Evolutionary conservation across 805 yeast genomes (phyloP).

Genomic region (Myxozyma vanderwaltii): DNA sequence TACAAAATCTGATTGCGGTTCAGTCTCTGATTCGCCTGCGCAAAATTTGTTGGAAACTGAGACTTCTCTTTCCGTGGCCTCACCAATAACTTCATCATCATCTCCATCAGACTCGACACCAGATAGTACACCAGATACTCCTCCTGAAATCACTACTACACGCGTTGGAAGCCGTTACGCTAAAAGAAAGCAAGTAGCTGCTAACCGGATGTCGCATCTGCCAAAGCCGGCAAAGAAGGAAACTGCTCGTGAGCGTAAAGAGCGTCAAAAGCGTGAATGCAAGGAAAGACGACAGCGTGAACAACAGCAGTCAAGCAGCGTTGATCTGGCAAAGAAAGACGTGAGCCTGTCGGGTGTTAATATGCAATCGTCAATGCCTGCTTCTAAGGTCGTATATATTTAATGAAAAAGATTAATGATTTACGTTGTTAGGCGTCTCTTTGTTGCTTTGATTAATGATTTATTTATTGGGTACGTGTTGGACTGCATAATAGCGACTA

Average conservation of each 20-base stretch:
- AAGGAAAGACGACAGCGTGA: constrained; percentile 19
- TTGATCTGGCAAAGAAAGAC: neutral
- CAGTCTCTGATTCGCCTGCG: neutral
- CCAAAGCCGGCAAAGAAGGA: constrained; percentile 16
- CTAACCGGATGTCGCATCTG: neutral
- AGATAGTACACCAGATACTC: neutral
- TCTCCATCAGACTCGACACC: constrained; percentile 5
- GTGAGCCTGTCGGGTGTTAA: neutral
- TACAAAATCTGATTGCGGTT: neutral
- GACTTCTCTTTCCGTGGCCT: too few relatives aligned
- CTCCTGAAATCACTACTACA: neutral
- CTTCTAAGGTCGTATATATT: constrained; percentile 23
- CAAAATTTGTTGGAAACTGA: neutral
- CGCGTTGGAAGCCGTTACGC: neutral
- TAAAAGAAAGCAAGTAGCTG: neutral
- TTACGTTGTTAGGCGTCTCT: neutral
- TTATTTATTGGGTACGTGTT: neutral
- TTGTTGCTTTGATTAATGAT: neutral
- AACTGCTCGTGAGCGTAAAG: constrained; percentile 32
- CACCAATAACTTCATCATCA: neutral
- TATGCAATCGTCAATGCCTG: neutral
- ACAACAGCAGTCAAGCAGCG: neutral
- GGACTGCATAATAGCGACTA: neutral
- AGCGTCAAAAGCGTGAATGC: constrained; percentile 33
- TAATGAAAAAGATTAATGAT: neutral